Evolutionary conservation across 257 asterid genomes (phyloP), one percentile per base, ranked within the genome.

Genomic region (Ballota nigra): DNA sequence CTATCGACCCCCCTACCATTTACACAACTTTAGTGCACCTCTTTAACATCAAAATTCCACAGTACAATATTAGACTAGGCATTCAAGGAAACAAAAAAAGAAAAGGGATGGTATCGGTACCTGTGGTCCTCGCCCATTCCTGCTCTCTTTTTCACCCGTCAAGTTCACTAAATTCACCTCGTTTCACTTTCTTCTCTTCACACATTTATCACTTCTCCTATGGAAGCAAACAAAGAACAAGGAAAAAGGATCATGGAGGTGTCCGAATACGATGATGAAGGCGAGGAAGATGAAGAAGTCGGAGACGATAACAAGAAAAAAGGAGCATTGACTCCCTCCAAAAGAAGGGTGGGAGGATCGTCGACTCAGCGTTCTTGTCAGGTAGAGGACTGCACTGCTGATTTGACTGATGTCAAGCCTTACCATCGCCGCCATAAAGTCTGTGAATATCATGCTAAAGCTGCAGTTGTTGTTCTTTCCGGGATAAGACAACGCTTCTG

Each of bases 351-450:
- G 4, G 83, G 85, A 47, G 84, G 87, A 53, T 72, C 55, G 1
- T 47, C 92, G 12, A 20, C 87, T 11, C 89, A 76, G 69, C 82
- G 85, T 61, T 80, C 79, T 57, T 92, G 97, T 68, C 97, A 90
- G 75, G 88, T 85, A 11, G 90, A 88, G 58, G 80, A 80, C 74
- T 92, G 98, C 84, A 53, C 78, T 18, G 80, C 90, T 31, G 83
- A 87, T 51, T 66, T 92, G 97, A 71, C 83, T 18, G 76, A 70
- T 31, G 91, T 87, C 68, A 90, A 86, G 82, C 83, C 83, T 20
- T 92, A 92, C 78, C 88, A 92, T 71, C 96, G 96, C 18, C 89
- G 97, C 62, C 98, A 92, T 76, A 92, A 84, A 81, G 98, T 88
- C 49, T 92, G 98, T 51, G 92, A 83, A 63, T 77, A 77, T 63